phyloP scores from a whole-genome alignment of 2,329 filamentous ascomycete species.

The Pseudogymnoascus sp. region DNA sequence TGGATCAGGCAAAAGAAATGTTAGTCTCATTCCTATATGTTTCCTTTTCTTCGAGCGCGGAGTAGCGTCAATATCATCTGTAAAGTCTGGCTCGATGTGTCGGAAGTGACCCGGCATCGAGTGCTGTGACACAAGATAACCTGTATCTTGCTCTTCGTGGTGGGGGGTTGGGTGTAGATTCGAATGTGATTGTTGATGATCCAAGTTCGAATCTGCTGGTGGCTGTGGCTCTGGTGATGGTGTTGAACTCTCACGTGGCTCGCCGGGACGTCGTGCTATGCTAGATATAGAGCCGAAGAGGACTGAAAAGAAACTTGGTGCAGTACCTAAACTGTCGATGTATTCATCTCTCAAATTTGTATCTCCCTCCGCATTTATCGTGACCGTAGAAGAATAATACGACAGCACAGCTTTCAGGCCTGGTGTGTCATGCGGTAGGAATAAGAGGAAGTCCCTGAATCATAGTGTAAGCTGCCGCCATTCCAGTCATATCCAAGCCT shows the following conservation, averaged over 20 bases:
- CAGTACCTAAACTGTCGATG: constrained; percentile 89
- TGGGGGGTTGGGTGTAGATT: neutral
- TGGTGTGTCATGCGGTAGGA: constrained; percentile 63
- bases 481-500: neutral
- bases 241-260: constrained; percentile 15
- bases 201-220: neutral
- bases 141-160: neutral
- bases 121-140: neutral
- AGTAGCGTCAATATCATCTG: constrained; percentile 9
- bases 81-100: constrained; percentile 9
- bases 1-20: constrained; percentile 60
- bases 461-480: constrained; percentile 2
- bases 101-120: neutral
- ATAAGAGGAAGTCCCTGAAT: constrained; percentile 80
- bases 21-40: constrained; percentile 16
- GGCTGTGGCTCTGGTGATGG: constrained; percentile 5
- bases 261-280: constrained; percentile 41
- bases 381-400: constrained; percentile 84
- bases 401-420: constrained; percentile 76
- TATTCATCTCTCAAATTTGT: constrained; percentile 85
- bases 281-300: constrained; percentile 69
- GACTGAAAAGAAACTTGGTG: constrained; percentile 55
- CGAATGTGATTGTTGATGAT: constrained; percentile 2
- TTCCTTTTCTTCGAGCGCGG: constrained; percentile 13
- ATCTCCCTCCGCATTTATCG: constrained; percentile 88